A percentile compares a stretch with the other conserved stretches of the same genome.
phyloP scores from a whole-genome alignment of 2,329 filamentous ascomycete genomes.

The Pestalotiopsis sp. region DNA sequence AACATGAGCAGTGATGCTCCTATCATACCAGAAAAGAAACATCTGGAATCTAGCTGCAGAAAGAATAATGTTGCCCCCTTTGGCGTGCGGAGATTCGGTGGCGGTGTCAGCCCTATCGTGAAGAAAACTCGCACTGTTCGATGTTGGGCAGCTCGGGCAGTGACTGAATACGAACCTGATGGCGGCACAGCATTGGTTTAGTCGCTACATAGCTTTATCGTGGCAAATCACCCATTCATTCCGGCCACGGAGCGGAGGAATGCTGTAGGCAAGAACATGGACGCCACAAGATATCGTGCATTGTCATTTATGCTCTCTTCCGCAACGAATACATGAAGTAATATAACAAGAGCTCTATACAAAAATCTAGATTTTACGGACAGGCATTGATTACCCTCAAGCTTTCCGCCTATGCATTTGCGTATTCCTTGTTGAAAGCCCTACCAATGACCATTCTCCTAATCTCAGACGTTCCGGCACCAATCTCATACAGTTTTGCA shows the following conservation, averaged over 20 bases:
- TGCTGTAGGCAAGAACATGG: too few relatives aligned
- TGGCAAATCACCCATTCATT: not conserved
- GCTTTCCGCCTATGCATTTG: constrained; percentile 18
- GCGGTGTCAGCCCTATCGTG: not conserved
- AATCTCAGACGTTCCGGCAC: constrained; percentile 93
- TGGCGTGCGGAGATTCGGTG: not conserved
- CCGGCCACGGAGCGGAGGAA: too few relatives aligned
- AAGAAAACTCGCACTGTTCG: not conserved
- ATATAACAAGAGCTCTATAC: not conserved
- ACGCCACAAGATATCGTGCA: too few relatives aligned
- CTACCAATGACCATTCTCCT: constrained; percentile 92
- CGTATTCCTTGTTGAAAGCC: constrained; percentile 87
- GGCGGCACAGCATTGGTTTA: not conserved
- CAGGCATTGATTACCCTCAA: not conserved
- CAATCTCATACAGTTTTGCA: constrained; percentile 89
- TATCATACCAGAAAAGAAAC: not conserved
- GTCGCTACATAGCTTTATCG: not conserved
- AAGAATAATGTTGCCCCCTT: not conserved
- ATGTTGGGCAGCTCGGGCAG: not conserved
- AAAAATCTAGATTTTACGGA: not conserved
- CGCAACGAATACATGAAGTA: not conserved
- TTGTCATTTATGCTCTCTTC: too few relatives aligned
- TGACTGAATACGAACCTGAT: not conserved
- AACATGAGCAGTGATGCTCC: too few relatives aligned
- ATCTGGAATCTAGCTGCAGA: not conserved